Evolutionary conservation across 768 basidiomycete genomes (phyloP).

Genomic region (Agaricus sinodeliciosus): DNA sequence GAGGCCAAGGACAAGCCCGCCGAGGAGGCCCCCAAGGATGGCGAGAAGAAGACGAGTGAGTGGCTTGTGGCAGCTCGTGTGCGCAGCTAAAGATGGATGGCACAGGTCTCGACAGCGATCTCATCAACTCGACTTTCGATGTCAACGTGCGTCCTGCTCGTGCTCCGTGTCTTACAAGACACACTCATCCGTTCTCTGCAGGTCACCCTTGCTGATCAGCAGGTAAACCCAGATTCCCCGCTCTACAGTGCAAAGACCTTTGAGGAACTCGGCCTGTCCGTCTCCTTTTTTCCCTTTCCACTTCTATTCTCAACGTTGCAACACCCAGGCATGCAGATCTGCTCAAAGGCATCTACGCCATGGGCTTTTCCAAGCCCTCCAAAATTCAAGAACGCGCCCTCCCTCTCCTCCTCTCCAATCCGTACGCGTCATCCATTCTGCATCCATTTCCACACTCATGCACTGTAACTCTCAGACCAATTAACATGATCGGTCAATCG

Average conservation of each 20-base stretch:
- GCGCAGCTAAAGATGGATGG: background rate
- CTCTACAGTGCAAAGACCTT: slow-evolving; percentile 91
- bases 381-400: slow-evolving; percentile 98
- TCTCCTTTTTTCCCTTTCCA: slow-evolving; percentile 11
- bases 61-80: background rate
- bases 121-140: slow-evolving; percentile 77
- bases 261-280: slow-evolving; percentile 91
- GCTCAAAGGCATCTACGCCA: slow-evolving; percentile 88
- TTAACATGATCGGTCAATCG: slow-evolving; percentile 98
- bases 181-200: slow-evolving; percentile 21
- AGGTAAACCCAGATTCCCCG: slow-evolving; percentile 93
- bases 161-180: background rate
- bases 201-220: slow-evolving; percentile 97
- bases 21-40: slow-evolving; percentile 17
- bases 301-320: background rate
- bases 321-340: slow-evolving; percentile 68
- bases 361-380: slow-evolving; percentile 96
- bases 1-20: slow-evolving; percentile 16
- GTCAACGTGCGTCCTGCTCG: slow-evolving; percentile 53
- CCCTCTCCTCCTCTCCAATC: slow-evolving; percentile 83
- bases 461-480: slow-evolving; percentile 52
- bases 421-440: slow-evolving; percentile 39
- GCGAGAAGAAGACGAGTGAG: slow-evolving; percentile 18
- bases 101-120: slow-evolving; percentile 41
- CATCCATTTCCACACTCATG: background rate